Base-by-base conservation (phyloP, 345 rosid genomes). In the Bretschneidera sinensis region DNA sequence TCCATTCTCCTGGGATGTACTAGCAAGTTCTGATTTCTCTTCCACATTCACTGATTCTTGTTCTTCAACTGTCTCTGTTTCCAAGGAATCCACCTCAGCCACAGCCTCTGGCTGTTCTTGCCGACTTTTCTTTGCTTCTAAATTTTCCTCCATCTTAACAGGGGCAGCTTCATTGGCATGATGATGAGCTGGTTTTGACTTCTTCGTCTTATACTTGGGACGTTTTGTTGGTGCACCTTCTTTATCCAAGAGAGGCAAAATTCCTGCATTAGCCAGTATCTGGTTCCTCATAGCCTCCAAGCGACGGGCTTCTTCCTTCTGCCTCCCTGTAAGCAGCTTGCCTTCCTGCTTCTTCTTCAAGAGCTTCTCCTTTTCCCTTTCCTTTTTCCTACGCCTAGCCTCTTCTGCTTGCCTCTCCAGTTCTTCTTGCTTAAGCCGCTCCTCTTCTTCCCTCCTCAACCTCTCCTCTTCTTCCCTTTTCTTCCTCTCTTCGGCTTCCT, bases 301-400 rank as follows among this genome's bases (percentile, higher is more conserved):
- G 64, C 96, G 87, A 8, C 78, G 90, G 49, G 95, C 95, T 74
- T 90, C 97, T 70, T 67, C 82, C 82, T 90, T 94, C 76, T 94
- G 97, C 74, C 82, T 94, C 34, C 85, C 91, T 11, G 99, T 88
- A 64, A 94, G 85, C 64, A 87, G 78, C 67, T 73, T 90, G 25
- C 99, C 99, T 61, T 94, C 99, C 70, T 65, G 90, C 75, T 85
- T 94, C 85, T 88, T 94, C 85, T 77, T 88, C 70, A 82, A 71
- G 7, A 84, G 74, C 66, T 85, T 94, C 72, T 94, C 97, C 75
- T 88, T 94, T 63, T 90, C 97, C 70, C 68, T 94, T 68, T 94
- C 97, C 64, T 88, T 90, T 68, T 76, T 89, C 82, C 65, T 72
- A 16, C 96, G 92, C 75, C 66, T 94, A 67, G 97, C 92, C 81